A percentile compares a stretch with the other conserved stretches of the same genome.
Evolutionary conservation across 2,329 filamentous ascomycete genomes (phyloP).

Genomic region (Stagonosporopsis cucurbitacearum): DNA sequence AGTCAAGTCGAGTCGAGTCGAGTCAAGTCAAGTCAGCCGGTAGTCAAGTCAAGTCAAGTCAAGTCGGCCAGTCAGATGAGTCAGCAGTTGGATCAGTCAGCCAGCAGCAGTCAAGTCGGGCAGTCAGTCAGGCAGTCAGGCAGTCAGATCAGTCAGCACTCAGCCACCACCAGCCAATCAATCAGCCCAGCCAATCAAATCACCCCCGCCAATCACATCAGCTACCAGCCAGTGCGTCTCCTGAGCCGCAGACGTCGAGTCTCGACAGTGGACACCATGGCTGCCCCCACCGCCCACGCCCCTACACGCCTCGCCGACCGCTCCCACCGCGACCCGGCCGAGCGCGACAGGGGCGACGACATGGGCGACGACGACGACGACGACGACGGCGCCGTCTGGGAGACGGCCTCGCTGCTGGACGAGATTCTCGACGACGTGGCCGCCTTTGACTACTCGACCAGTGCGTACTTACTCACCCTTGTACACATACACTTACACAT

Average conservation of each 20-base stretch:
- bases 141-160: no score
- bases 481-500: neutral
- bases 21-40: no score
- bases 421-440: conserved; percentile 44
- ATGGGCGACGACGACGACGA: conserved; percentile 21
- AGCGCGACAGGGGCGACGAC: conserved; percentile 2
- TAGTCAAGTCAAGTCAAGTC: no score
- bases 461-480: conserved; percentile 21
- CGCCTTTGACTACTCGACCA: conserved; percentile 36
- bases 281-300: neutral
- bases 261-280: conserved; percentile 7
- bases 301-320: conserved; percentile 1
- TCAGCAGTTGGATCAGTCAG: no score
- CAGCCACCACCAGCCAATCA: no score
- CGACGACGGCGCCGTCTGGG: conserved; percentile 39
- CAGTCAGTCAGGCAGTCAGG: no score
- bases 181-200: no score
- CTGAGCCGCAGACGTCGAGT: neutral
- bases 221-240: no score
- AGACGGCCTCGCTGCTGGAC: conserved; percentile 43
- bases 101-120: no score
- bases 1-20: no score
- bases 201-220: no score
- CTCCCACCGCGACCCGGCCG: conserved; percentile 21
- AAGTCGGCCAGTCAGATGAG: no score